phyloP scores from a whole-genome alignment of 768 basidiomycete species.

The Lanmaoa pseudosensibilis region DNA sequence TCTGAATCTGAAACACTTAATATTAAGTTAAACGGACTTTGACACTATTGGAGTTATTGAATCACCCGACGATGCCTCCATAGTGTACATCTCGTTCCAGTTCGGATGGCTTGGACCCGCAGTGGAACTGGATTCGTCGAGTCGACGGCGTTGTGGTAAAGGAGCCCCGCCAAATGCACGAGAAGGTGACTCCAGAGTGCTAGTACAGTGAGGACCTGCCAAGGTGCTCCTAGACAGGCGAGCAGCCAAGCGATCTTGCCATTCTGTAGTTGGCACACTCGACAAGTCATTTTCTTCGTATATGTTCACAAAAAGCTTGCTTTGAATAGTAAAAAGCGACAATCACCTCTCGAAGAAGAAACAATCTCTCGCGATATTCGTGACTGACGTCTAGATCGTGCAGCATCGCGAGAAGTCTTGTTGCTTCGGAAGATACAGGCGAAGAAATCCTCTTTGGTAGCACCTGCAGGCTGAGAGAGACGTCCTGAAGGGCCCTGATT shows the following conservation, averaged over 20 bases:
- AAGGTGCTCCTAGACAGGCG: conserved; percentile 42
- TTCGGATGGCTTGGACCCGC: conserved; percentile 35
- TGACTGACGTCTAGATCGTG: conserved; percentile 69
- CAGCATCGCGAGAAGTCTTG: conserved; percentile 52
- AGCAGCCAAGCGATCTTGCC: conserved; percentile 72
- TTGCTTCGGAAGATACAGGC: conserved; percentile 68
- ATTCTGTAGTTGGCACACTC: conserved; percentile 68
- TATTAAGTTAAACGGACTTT: conserved; percentile 18
- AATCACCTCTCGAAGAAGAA: conserved; percentile 61
- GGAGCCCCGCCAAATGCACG: conserved; percentile 37
- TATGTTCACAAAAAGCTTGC: conserved; percentile 5
- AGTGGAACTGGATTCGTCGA: conserved; percentile 29
- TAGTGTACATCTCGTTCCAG: conserved; percentile 62
- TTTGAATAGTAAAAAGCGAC: not conserved
- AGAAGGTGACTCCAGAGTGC: conserved; percentile 18
- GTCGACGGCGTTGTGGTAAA: conserved; percentile 47
- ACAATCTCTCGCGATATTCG: conserved; percentile 78
- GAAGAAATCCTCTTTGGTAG: conserved; percentile 78
- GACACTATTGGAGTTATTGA: not conserved
- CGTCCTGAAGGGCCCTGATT: conserved; percentile 71
- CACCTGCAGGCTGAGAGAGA: conserved; percentile 54
- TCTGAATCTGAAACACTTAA: conserved; percentile 29
- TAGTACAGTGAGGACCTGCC: conserved; percentile 9
- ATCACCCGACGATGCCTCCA: conserved; percentile 43
- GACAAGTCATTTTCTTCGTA: conserved; percentile 55